Evolutionary conservation across 345 rosid species (phyloP).

Genomic region (Salix exigua): DNA sequence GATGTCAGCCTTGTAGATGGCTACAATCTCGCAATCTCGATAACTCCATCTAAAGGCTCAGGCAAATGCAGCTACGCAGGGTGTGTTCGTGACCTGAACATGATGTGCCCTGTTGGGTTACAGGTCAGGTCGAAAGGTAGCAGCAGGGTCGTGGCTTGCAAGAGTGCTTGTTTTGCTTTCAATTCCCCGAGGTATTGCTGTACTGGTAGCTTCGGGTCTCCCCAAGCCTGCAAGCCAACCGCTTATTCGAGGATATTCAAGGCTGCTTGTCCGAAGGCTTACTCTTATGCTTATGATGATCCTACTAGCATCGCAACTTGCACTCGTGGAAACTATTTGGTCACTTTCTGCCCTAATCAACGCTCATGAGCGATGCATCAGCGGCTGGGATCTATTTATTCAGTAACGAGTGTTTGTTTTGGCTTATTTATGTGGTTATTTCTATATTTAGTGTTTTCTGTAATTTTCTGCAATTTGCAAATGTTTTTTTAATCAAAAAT

Average conservation of each 20-base stretch:
- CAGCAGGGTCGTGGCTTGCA: conserved; percentile 72
- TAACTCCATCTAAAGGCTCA: conserved; percentile 62
- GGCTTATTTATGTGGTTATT: neutral
- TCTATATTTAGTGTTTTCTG: too few species aligned
- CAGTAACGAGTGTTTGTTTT: neutral
- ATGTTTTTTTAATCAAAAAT: too few species aligned
- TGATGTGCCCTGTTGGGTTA: conserved; percentile 76
- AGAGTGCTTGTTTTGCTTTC: conserved; percentile 86
- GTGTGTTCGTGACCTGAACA: conserved; percentile 75
- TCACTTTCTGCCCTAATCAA: conserved; percentile 74
- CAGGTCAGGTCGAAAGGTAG: conserved; percentile 67
- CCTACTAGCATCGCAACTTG: conserved; percentile 91
- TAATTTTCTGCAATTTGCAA: too few species aligned
- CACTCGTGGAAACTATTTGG: conserved; percentile 58
- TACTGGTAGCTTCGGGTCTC: conserved; percentile 73
- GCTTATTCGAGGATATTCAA: conserved; percentile 86
- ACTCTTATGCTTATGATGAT: conserved; percentile 89
- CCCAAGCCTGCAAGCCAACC: conserved; percentile 80
- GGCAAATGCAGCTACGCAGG: conserved; percentile 90
- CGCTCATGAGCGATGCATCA: neutral
- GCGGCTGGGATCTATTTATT: neutral
- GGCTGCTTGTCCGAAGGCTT: conserved; percentile 89
- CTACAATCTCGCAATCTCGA: conserved; percentile 82
- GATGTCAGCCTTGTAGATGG: conserved; percentile 96
- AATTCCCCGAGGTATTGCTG: conserved; percentile 90